Evolutionary conservation across 2,329 filamentous ascomycete genomes (phyloP).

Genomic region (Colletotrichum australisinense): DNA sequence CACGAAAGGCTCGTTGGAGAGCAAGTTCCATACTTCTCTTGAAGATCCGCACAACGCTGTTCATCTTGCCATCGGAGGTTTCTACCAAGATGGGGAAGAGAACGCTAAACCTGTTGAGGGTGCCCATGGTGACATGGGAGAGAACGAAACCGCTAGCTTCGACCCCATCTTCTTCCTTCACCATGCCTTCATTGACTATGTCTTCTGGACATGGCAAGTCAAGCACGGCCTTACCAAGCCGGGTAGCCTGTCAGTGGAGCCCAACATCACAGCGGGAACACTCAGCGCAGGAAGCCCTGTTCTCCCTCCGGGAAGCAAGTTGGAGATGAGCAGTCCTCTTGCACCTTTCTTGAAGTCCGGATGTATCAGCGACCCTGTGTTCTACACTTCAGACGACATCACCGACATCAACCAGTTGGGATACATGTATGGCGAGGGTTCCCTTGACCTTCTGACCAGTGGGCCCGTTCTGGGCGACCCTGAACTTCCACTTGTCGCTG

Average conservation of each 20-base stretch:
- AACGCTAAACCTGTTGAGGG: constrained; percentile 28
- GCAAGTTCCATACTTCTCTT: constrained; percentile 34
- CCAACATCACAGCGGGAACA: neutral
- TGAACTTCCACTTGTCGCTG: neutral
- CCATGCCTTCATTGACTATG: neutral
- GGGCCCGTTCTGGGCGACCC: neutral
- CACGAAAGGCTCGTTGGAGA: constrained; percentile 34
- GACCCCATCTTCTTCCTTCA: constrained; percentile 2
- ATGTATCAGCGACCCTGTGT: neutral
- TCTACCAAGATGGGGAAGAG: constrained; percentile 17
- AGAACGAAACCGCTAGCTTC: constrained; percentile 45
- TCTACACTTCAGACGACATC: neutral
- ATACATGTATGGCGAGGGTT: neutral
- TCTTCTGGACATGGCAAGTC: constrained; percentile 1
- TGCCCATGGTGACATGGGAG: constrained; percentile 46
- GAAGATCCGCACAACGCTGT: constrained; percentile 42
- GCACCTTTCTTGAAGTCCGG: neutral
- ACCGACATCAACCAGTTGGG: neutral
- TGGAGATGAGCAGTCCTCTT: neutral
- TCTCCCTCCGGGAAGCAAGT: neutral
- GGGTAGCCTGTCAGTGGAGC: neutral
- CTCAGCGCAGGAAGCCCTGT: neutral
- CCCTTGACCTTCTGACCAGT: neutral
- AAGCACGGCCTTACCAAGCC: neutral
- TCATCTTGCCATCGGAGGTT: constrained; percentile 43